Conservation (phyloP, 2,329 filamentous ascomycete genomes). For the Xylaria digitata region DNA sequence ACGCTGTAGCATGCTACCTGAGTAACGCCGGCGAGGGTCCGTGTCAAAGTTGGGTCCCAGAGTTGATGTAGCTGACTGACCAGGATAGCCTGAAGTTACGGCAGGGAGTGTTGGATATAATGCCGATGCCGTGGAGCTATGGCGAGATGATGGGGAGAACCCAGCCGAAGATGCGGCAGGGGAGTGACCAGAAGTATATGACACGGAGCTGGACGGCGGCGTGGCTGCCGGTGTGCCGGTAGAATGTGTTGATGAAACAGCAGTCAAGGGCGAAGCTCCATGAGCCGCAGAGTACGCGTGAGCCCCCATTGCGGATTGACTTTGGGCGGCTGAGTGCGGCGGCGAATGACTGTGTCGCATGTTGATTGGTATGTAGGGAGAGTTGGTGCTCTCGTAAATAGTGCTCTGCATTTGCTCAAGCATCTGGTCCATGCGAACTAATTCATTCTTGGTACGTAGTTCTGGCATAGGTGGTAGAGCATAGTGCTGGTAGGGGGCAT, state of each 20-base stretch:
- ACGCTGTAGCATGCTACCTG: constrained; percentile 74
- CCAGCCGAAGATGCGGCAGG: constrained; percentile 77
- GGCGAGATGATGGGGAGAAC: constrained; percentile 74
- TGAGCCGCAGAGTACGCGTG: constrained; percentile 62
- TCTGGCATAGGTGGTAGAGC: constrained; percentile 88
- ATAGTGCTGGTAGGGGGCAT: constrained; percentile 78
- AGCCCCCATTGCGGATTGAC: constrained; percentile 52
- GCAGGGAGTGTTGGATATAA: constrained; percentile 82
- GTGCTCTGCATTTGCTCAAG: constrained; percentile 96
- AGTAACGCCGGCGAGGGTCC: constrained; percentile 73
- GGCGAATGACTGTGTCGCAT: constrained; percentile 68
- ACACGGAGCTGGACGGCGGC: constrained; percentile 78
- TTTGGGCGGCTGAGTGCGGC: constrained; percentile 51
- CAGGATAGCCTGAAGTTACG: constrained; percentile 75
- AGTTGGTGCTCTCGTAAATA: constrained; percentile 91
- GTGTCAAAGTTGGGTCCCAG: constrained; percentile 75
- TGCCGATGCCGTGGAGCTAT: constrained; percentile 68
- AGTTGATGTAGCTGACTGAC: constrained; percentile 75
- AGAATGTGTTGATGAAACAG: constrained; percentile 65
- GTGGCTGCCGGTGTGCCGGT: constrained; percentile 80
- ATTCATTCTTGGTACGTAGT: constrained; percentile 90
- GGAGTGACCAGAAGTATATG: constrained; percentile 82
- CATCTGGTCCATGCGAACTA: constrained; percentile 93
- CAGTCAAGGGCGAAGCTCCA: constrained; percentile 70
- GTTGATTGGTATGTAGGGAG: constrained; percentile 69